phyloP scores from a whole-genome alignment of 2,329 filamentous ascomycete genomes.

The Talaromyces marneffei region DNA sequence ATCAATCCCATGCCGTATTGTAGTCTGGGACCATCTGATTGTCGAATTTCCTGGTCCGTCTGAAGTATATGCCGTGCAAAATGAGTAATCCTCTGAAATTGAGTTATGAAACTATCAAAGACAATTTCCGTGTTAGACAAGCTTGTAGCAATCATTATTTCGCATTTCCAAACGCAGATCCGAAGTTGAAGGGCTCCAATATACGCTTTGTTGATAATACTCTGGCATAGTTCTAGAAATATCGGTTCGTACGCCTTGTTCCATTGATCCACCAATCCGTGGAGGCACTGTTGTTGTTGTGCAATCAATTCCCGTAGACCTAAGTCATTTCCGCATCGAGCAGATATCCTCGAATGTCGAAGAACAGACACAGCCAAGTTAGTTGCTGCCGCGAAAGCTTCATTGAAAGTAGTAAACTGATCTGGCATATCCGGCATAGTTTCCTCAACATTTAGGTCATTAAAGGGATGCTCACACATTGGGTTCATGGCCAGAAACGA shows the following conservation, averaged over 20 bases:
- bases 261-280: neutral
- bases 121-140: neutral
- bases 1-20: neutral
- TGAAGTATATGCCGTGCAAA: neutral
- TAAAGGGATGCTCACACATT: constrained; percentile 1
- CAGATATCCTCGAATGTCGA: neutral
- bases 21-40: neutral
- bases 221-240: neutral
- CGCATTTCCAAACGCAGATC: neutral
- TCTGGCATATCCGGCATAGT: neutral
- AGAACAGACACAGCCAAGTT: neutral
- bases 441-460: neutral
- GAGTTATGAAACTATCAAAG: neutral
- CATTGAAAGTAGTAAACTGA: neutral
- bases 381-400: neutral
- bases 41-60: neutral
- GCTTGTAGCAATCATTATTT: neutral
- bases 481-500: neutral
- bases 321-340: neutral
- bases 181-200: neutral
- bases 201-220: neutral
- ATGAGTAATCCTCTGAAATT: neutral
- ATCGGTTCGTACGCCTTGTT: neutral
- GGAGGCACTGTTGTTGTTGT: neutral
- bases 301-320: neutral